A percentile compares a stretch with the other conserved stretches of the same genome.
Evolutionary conservation across 768 basidiomycete genomes (phyloP).

Genomic region (Tulasnella sp.): DNA sequence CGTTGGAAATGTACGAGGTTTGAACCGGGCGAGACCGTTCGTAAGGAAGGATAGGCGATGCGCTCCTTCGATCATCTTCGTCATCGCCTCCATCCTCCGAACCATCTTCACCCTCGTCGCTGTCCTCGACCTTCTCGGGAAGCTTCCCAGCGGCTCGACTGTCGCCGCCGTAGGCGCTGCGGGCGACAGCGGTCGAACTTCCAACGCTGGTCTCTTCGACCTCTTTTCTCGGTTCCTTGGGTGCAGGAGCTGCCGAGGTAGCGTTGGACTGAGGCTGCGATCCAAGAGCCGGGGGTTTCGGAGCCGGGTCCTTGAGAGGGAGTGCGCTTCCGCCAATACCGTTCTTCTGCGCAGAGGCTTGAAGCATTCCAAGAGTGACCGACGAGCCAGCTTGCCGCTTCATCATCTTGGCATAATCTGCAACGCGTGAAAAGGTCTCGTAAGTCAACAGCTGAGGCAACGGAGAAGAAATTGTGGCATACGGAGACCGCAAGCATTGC

Average conservation of each 20-base stretch:
- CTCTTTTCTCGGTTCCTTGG: neutral
- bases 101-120: constrained; percentile 16
- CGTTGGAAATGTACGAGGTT: neutral
- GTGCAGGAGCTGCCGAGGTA: neutral
- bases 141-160: neutral
- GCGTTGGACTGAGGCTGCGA: neutral
- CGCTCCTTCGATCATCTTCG: neutral
- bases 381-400: constrained; percentile 15
- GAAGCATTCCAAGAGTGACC: constrained; percentile 20
- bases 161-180: neutral
- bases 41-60: neutral
- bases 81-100: neutral
- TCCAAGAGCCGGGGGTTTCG: neutral
- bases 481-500: constrained; percentile 39
- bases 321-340: constrained; percentile 21
- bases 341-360: constrained; percentile 26
- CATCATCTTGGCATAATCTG: constrained; percentile 31
- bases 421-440: neutral
- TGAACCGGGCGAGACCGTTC: neutral
- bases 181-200: neutral
- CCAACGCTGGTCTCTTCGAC: constrained; percentile 8
- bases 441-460: neutral
- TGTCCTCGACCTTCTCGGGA: neutral
- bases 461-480: neutral
- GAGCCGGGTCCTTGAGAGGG: neutral